Base-by-base conservation (phyloP, 139 green algal species). In the Limnomonas spitsbergensis region DNA sequence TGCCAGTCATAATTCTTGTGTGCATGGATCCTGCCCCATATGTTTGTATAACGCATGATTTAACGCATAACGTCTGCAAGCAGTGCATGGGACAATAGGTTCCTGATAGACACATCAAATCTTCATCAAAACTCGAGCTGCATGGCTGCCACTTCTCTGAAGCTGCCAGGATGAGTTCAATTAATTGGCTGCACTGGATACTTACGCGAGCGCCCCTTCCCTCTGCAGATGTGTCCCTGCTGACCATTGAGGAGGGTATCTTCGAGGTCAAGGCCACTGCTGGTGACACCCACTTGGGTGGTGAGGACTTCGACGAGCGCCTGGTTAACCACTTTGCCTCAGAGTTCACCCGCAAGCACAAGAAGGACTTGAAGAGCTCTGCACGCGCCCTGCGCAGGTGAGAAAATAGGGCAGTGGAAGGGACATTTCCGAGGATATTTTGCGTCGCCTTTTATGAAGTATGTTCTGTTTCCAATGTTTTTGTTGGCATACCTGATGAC, bases 341-440 rank as follows among this genome's bases (percentile, higher is more conserved):
- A 82, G 96, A 99, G 87, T 99, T 99, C 91, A 97, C 98, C 93
- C 86, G 95, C 84, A 98, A 98, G 94, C 86, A 97, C 93, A 98
- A 98, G 91, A 98, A 98, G 91, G 94, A 98, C 83, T 89, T 99
- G 80, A 91, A 81, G 56, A 81, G 90, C 3, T 85, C 79, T 29
- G 83, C 88, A 3, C 83, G 88, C 40, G 84, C 84, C 2, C 84
- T 89, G 79, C 81, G 88, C 40, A 80, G 47, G 47, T 61, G 20
- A 29, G 80, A 20, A n/a, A n/a, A n/a, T n/a, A n/a, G n/a, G n/a
- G n/a, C n/a, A n/a, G n/a, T n/a, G n/a, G n/a, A n/a, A n/a, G n/a
- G n/a, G n/a, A n/a, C n/a, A n/a, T n/a, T n/a, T n/a, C n/a, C n/a
- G n/a, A n/a, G n/a, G n/a, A n/a, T 61, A 61, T 61, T 61, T 29